phyloP scores from a whole-genome alignment of 805 yeast genomes.

The Candida morakotiae region DNA sequence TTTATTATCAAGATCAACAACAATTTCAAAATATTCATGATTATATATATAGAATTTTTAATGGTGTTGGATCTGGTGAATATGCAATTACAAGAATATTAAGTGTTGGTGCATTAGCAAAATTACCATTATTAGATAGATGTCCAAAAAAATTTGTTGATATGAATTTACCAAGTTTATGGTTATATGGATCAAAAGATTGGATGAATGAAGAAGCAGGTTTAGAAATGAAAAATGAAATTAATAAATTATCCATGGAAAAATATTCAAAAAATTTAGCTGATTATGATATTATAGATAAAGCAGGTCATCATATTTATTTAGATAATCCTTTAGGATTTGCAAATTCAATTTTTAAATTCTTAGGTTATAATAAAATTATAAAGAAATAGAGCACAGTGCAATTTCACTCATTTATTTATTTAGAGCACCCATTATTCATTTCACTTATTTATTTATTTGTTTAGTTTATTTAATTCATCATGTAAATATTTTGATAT shows the following conservation, averaged over 20 bases:
- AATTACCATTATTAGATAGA: slow-evolving; percentile 54
- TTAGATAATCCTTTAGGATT: slow-evolving; percentile 44
- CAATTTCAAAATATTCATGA: slow-evolving; percentile 44
- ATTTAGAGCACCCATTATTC: too few relatives aligned
- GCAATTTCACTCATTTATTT: too few relatives aligned
- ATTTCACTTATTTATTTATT: not conserved
- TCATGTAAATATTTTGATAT: slow-evolving; percentile 8
- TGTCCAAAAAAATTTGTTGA: slow-evolving; percentile 38
- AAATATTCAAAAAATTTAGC: slow-evolving; percentile 28
- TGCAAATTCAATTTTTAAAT: slow-evolving; percentile 27
- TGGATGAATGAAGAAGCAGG: slow-evolving; percentile 73
- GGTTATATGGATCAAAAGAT: slow-evolving; percentile 66
- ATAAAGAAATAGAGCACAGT: not conserved
- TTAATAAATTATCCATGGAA: slow-evolving; percentile 23
- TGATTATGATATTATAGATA: slow-evolving; percentile 27
- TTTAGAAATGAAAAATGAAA: slow-evolving; percentile 32
- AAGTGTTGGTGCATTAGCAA: slow-evolving; percentile 56
- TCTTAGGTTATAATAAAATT: slow-evolving; percentile 22
- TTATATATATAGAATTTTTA: slow-evolving; percentile 51
- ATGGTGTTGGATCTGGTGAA: slow-evolving; percentile 61
- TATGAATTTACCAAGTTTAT: slow-evolving; percentile 43
- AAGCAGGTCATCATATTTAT: slow-evolving; percentile 55
- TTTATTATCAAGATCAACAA: slow-evolving; percentile 25
- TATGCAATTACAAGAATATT: slow-evolving; percentile 56
- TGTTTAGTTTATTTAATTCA: slow-evolving; percentile 7